Evolutionary conservation across 768 basidiomycete species (phyloP), one percentile per base, ranked within the genome.

Genomic region (Tulasnella sp.): DNA sequence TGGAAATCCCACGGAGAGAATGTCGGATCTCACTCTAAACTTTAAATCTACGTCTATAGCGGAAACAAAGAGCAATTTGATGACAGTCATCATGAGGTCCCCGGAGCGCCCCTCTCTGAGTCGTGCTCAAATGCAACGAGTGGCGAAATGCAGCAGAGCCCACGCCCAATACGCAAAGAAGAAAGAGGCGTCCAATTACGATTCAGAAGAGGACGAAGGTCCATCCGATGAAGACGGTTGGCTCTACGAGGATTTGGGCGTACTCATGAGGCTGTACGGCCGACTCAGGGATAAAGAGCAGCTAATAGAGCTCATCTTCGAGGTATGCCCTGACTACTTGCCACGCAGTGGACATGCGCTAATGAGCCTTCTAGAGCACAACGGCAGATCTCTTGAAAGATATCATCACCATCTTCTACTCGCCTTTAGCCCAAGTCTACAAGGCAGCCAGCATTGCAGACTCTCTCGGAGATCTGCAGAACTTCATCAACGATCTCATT

Each of bases 351-450:
- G 52, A 67, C 19, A n/a, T 72, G 69, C 7, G 12, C 44, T 34
- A 19, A 65, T 17, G 62, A 5, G 63, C 40, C 32, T 62, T n/a
- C 14, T 26, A 98, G 95, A 95, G 97, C 26, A 89, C 89, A 62
- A 98, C 97, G 0, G 89, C 96, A 1, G 97, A 98, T 39, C 83
- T 99, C 32, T 82, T 99, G 77, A 98, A 95, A 80, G 97, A 99
- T 79, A 98, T 99, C 73, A 94, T 99, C 77, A 98, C 97, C 22
- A 98, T 99, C 73, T 99, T 99, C 80, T 99, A 99, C 80, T 82
- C 95, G 0, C 97, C 97, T 1, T 83, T 99, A 32, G 97, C 97
- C 1, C 93, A 96, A 78, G 97, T 98, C 1, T 99, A 98, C 81
- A 89, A 92, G 77, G 97, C 97, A 11, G 97, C 97, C 5, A 97